Evolutionary conservation across 768 basidiomycete genomes (phyloP), one percentile per base, ranked within the genome.

Genomic region (Kwoniella bestiolae): DNA sequence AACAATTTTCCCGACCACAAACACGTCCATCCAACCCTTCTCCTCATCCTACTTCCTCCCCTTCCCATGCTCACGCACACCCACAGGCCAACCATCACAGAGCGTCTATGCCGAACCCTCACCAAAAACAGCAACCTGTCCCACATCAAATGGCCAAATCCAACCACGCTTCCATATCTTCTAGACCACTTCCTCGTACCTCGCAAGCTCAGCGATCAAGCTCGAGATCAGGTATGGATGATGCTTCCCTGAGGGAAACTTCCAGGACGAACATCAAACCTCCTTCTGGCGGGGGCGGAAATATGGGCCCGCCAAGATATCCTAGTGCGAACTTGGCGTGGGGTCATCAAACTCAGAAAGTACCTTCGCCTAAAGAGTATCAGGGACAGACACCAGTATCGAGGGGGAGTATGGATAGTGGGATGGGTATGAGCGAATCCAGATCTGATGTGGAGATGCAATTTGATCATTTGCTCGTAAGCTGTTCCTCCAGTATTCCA

Each of bases 381-480:
- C 56, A 51, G 35, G 53, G 64, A 5, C 64, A 61, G 21, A 73
- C 71, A 0, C 69, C 74, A 18, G 38, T 16, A 41, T 41, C 38
- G 3, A 56, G 56, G 51, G 63, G 63, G 14, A 14, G 16, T 4
- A 53, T 34, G 31, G 53, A 67, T 32, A 16, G 9, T 11, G 29
- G n/a, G 6, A 14, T 23, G n/a, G 34, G 26, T 38, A 38, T 61
- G 29, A 32, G 31, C 31, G 50, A 57, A 34, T 23, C 56, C 16
- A 52, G 60, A 31, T 64, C 68, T 29, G 68, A 68, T 12, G 63
- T 75, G 3, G 74, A 75, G 11, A 34, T 61, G 31, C 74, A 75
- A 32, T 75, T 75, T 46, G 65, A 73, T 23, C 59, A 65, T 47
- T 49, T 75, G 16, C 46, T 75, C n/a, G 74, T 75, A 50, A 64